phyloP scores from a whole-genome alignment of 2,329 filamentous ascomycete genomes.

The Hypoxylon sp. region DNA sequence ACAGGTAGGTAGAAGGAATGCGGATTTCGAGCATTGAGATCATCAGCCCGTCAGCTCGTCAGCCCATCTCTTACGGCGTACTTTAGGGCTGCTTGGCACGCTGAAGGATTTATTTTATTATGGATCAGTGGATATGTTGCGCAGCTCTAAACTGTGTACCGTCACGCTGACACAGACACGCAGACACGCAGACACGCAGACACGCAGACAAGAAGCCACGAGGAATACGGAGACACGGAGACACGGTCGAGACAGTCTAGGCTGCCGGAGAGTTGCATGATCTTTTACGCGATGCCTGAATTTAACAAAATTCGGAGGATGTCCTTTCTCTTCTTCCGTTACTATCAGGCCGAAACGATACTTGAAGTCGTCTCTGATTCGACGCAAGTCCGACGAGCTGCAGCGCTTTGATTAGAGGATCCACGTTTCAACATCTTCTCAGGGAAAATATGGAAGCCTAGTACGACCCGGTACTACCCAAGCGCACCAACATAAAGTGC shows the following conservation, averaged over 20 bases:
- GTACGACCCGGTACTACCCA: not conserved
- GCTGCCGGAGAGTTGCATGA: not conserved
- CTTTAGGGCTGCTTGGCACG: no score
- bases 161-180: not conserved
- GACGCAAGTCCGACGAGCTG: slow-evolving; percentile 10
- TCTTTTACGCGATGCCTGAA: not conserved
- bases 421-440: slow-evolving; percentile 4
- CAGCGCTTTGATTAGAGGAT: slow-evolving; percentile 11
- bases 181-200: not conserved
- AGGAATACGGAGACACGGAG: no score
- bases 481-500: no score
- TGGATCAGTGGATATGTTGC: not conserved
- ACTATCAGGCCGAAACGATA: not conserved
- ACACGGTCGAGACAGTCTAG: no score
- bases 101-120: not conserved
- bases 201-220: no score
- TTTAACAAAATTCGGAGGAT: not conserved
- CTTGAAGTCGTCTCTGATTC: slow-evolving; percentile 7
- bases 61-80: not conserved
- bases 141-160: not conserved
- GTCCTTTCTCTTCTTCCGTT: not conserved
- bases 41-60: no score
- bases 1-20: not conserved
- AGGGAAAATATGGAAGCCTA: not conserved
- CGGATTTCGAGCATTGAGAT: not conserved